Conservation (phyloP, 257 asterid species). For the Schizonepeta tenuifolia region DNA sequence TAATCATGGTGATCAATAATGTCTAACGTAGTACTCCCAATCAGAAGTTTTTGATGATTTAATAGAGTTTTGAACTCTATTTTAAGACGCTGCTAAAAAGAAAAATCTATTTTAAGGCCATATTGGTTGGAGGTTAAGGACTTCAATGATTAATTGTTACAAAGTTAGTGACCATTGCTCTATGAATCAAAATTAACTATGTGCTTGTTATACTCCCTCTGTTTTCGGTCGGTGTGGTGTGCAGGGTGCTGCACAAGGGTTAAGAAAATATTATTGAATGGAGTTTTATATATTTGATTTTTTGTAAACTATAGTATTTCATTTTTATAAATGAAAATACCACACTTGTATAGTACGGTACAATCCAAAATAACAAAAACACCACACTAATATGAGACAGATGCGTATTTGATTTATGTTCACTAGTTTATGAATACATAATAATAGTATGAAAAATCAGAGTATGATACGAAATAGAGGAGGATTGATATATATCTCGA, state of each 20-base stretch:
- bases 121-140: slow-evolving; percentile 39
- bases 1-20: slow-evolving; percentile 47
- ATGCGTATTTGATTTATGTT: no score
- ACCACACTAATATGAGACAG: no score
- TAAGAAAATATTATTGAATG: no score
- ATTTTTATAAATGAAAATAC: no score
- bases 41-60: slow-evolving; percentile 11
- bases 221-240: no score
- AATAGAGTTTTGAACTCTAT: slow-evolving; percentile 1
- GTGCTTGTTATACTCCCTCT: neutral
- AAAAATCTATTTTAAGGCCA: slow-evolving; percentile 9
- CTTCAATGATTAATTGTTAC: slow-evolving; percentile 28
- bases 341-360: no score
- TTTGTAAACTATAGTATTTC: no score
- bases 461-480: no score
- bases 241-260: no score
- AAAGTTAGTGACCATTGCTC: neutral
- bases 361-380: no score
- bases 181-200: neutral
- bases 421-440: no score
- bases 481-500: neutral
- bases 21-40: slow-evolving; percentile 16
- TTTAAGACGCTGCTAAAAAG: neutral
- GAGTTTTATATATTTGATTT: no score
- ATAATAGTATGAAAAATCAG: neutral